A percentile compares a stretch with the other conserved stretches of the same genome.
Evolutionary conservation across 225 moss, liverwort and hornwort genomes (phyloP).

Genomic region (Ulota crispa): DNA sequence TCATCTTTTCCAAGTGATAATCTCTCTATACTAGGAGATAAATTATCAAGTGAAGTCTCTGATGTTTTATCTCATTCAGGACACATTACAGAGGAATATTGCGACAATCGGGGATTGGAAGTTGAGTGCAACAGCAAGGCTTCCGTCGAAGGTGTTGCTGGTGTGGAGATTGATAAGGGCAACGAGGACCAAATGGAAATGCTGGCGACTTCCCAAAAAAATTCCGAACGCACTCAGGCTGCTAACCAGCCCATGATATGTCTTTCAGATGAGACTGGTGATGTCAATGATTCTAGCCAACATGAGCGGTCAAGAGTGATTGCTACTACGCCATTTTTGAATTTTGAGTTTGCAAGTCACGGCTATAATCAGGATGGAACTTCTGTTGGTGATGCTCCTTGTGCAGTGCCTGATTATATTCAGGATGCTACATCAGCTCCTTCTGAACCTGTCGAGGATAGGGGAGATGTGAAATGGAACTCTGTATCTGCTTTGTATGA

Average conservation of each 20-base stretch:
- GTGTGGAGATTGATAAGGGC: background rate
- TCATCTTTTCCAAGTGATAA: background rate
- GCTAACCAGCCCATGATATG: background rate
- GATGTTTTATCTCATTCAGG: background rate
- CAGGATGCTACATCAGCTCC: background rate
- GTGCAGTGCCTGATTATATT: background rate
- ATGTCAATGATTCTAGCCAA: slow-evolving; percentile 3
- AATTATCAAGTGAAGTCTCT: slow-evolving; percentile 10
- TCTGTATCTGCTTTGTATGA: slow-evolving; percentile 25
- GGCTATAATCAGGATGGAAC: background rate
- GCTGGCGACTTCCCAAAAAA: background rate
- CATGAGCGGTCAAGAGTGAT: background rate
- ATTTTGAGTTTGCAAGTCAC: background rate
- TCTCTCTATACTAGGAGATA: background rate
- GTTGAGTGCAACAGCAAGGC: slow-evolving; percentile 6
- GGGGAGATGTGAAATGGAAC: slow-evolving; percentile 19
- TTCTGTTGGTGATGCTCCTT: background rate
- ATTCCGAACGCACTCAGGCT: slow-evolving; percentile 1
- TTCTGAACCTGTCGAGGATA: slow-evolving; percentile 14
- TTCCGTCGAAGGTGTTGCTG: background rate
- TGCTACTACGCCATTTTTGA: slow-evolving; percentile 16
- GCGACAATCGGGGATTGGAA: background rate
- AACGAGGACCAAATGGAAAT: background rate
- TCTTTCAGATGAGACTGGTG: background rate
- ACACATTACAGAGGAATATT: slow-evolving; percentile 1